These are phyloP conservation scores for Alternaria novae-zelandiae DNA, from an alignment of 2,329 filamentous ascomycete genomes.

Conservation along the genomic window DNA sequence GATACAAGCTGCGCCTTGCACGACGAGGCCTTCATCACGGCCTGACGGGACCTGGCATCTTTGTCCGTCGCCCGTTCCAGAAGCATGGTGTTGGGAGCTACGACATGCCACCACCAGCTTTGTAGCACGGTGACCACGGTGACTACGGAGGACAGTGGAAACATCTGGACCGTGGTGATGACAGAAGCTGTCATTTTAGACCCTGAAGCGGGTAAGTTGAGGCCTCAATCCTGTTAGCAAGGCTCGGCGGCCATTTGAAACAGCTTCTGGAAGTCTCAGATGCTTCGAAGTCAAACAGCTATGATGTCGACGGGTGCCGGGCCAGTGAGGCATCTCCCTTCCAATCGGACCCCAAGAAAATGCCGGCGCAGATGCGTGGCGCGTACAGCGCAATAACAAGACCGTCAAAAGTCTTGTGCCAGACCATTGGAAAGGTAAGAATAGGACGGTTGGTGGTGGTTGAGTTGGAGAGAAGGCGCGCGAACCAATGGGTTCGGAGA, in stretches of 20 bases:
- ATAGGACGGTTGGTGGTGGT: constrained; percentile 7
- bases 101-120: constrained; percentile 1
- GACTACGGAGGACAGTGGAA: neutral
- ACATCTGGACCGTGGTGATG: neutral
- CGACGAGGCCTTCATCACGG: neutral
- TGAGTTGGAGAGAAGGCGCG: constrained; percentile 7
- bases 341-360: neutral
- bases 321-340: neutral
- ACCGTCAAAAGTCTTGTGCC: neutral
- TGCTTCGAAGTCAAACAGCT: constrained; percentile 20
- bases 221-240: neutral
- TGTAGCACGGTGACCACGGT: neutral
- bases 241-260: constrained; percentile 23
- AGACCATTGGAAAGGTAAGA: neutral
- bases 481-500: constrained; percentile 36
- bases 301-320: constrained; percentile 4
- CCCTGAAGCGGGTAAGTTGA: neutral
- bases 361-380: neutral
- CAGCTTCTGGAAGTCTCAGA: constrained; percentile 31
- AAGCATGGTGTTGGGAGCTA: constrained; percentile 8
- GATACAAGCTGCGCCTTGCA: neutral
- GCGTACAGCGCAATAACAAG: constrained; percentile 5
- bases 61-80: constrained; percentile 2
- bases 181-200: neutral
- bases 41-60: constrained; percentile 18